Evolutionary conservation across 2,329 filamentous ascomycete species (phyloP), one percentile per base, ranked within the genome.

Genomic region (Epichloe brachyelytri): DNA sequence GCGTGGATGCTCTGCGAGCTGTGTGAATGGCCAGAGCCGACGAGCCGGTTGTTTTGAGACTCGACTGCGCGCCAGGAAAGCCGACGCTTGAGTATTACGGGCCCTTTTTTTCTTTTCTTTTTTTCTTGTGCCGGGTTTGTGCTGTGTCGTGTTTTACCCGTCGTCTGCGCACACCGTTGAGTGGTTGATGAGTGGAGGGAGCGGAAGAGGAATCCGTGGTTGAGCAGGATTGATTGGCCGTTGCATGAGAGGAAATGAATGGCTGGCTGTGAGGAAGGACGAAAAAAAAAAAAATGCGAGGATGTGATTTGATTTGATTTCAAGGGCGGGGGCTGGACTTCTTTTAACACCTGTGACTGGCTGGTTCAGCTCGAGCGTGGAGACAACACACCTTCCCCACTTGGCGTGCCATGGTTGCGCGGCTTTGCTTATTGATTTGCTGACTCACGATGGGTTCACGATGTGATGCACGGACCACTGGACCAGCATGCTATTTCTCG

Each of bases 281-380:
- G 69, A 71, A 69, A 59, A 54, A 71, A 69, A 59, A 55, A n/a
- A 39, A 64, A 68, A 70, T 71, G 65, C 65, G 65, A 69, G 65
- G 66, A 71, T 66, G 64, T 76, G 73, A 76, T 75, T 75, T 75
- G 74, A 75, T 58, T 56, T 54, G 53, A 54, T 46, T 49, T 40
- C 22, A 20, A 69, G 69, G 70, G 62, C 63, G 60, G 62, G 66
- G 65, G 63, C 40, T 63, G 63, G 62, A 38, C 46, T 60, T 66
- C 65, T 67, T 70, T 69, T 65, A 67, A 66, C 64, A 62, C 62
- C 62, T 71, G 61, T 76, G 68, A 75, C 68, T 76, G 73, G 73
- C 71, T 73, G 69, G 72, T 63, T 72, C 66, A 71, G 67, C 68
- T 57, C 59, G 40, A 36, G n/a, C 53, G 67, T 71, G 69, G 71